Base-by-base conservation (phyloP, 192 early-diverging fungal genomes). In the Backusella luteola region DNA sequence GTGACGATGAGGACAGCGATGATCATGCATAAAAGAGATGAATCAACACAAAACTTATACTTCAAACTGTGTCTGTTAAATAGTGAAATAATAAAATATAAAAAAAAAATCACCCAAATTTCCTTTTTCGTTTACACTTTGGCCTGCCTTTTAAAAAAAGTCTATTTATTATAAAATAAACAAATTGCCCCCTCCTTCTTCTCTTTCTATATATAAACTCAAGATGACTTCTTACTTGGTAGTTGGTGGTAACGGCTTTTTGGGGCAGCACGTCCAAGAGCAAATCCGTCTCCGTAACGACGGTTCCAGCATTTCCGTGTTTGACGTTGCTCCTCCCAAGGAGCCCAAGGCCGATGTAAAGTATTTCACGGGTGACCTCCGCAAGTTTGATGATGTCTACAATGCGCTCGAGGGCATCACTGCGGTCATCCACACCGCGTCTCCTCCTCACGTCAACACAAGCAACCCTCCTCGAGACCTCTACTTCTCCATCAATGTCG, bases 371-470 rank as follows among this genome's bases (percentile, higher is more conserved):
- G 89, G 89, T 34, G 85, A 89, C 46, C 77, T 90, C 59, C 77
- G 81, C 11, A 83, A 91, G 21, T 80, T 77, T 53, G 77, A 82
- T 0, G 90, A 91, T 73, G 86, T 98, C 11, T 81, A 67, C 19
- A 41, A 77, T 1, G 95, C 95, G 1, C 79, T 93, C 11, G 80
- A 85, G 19, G 91, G 90, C 12, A 89, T 86, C 67, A 92, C 85
- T 3, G 86, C 83, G 63, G 94, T 95, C 23, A 92, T 99, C 84
- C 96, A 99, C 84, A 95, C 95, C 0, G 97, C 96, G 3, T 96
- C 95, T 1, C 96, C 96, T 6, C 85, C 93, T 66, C 91, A 93
- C 81, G 78, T 80, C 36, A 77, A 78, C 23, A 71, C 76, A 11
- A 91, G 91, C 75, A 86, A 86, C 73, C 85, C 91, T 3, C 85